Percentiles rank a stretch among this genome's conserved stretches.
phyloP scores from a whole-genome alignment of 2,329 filamentous ascomycete genomes.

The Lizonia empirigonia region DNA sequence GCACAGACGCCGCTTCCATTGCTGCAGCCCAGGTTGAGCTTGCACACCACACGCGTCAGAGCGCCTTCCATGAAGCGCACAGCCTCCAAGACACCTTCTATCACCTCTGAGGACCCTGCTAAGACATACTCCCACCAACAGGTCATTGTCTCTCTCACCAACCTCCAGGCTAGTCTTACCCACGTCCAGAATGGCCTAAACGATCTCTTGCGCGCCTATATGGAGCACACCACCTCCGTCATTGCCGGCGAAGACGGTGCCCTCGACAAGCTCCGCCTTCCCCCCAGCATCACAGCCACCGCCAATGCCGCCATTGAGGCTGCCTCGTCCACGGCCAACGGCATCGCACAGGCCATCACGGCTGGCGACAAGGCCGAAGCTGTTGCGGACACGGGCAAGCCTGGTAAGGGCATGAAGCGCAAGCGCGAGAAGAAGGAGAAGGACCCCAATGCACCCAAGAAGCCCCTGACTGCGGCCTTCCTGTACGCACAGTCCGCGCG shows the following conservation, averaged over 20 bases:
- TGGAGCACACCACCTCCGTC: constrained; percentile 85
- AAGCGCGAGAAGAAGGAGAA: constrained; percentile 78
- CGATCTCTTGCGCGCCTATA: constrained; percentile 80
- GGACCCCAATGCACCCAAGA: constrained; percentile 94
- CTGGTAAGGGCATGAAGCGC: constrained; percentile 62
- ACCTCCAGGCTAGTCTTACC: constrained; percentile 66
- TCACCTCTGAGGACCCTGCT: neutral
- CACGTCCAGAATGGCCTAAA: constrained; percentile 65
- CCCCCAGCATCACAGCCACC: constrained; percentile 49
- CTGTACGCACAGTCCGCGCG: constrained; percentile 90
- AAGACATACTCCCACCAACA: constrained; percentile 45
- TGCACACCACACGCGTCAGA: neutral
- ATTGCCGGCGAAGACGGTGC: constrained; percentile 54
- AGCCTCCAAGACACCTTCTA: constrained; percentile 4
- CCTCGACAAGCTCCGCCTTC: constrained; percentile 50
- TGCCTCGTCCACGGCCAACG: constrained; percentile 30
- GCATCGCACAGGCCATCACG: constrained; percentile 27
- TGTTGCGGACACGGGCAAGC: constrained; percentile 23
- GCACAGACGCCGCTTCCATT: constrained; percentile 8
- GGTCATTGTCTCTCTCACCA: constrained; percentile 78
- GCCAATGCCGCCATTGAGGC: constrained; percentile 39
- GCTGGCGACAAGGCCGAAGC: constrained; percentile 17
- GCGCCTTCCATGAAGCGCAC: constrained; percentile 3
- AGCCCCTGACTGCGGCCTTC: constrained; percentile 92
- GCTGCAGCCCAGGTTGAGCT: constrained; percentile 9